Evolutionary conservation across 1,139 yeast species (phyloP), one percentile per base, ranked within the genome.

Genomic region (Keqinozyma sinolaborantium): DNA sequence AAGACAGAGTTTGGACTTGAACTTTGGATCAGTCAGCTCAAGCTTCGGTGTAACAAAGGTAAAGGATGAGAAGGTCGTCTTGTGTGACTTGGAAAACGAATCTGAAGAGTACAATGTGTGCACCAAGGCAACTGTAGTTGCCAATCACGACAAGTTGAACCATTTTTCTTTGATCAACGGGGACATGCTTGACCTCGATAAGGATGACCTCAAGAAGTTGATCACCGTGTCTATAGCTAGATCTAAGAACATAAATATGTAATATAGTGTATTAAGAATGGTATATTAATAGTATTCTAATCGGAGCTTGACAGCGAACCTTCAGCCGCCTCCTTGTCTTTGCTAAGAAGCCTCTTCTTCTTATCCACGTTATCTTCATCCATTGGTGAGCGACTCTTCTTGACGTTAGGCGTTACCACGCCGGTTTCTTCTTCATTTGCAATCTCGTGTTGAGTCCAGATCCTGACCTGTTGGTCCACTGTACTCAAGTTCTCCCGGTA

Each of bases 31-130:
- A 2, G 64, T 68, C 41, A 66, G 83, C 9, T 75, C 85, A 8
- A 79, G 82, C 37, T 83, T 77, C 53, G 95, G 95, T 10, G 61
- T 81, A 10, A 35, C 40, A 24, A 28, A 33, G 6, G 20, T 39
- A 7, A 36, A 44, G 11, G 34, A 25, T 4, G 31, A 39, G 14
- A 44, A 42, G 14, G 12, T 41, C 10, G 28, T 43, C 3, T 19
- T 44, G 8, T 44, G 47, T 39, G 48, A 44, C 26, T 24, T 44
- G 9, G 48, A 44, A 30, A 44, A 44, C 20, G 48, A 44, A 30
- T 40, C 44, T 25, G 48, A 44, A 36, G 48, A 44, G 26, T 31
- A 34, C 4, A 41, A 43, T 32, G 25, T 44, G 6, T 24, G 40
- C 3, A 30, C 47, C 2, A 44, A 43, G 24, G 39, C 38, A 14